Base-by-base conservation (phyloP, 768 basidiomycete genomes). In the Kwoniella shandongensis region DNA sequence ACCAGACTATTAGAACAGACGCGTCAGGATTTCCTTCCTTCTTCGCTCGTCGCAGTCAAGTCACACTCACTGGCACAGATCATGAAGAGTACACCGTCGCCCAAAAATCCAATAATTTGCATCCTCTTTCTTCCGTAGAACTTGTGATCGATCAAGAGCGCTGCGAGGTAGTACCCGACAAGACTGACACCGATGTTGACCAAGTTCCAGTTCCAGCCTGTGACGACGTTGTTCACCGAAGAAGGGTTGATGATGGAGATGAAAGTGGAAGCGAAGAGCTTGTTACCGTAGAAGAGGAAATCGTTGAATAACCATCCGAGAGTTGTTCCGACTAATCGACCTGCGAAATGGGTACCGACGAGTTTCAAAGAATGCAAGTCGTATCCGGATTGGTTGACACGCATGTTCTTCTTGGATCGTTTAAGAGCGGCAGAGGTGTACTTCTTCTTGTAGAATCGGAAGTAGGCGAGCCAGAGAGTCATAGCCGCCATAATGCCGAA, bases 381-480 rank as follows among this genome's bases (percentile, higher is more conserved):
- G 72, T 80, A 80, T 11, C 79, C 79, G 1, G 72, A 72, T 50
- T 77, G 74, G 51, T 77, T 76, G 50, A 70, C 70, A 15, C 58
- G 55, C 1, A 61, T 57, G 52, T 70, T 61, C 60, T 73, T 71
- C 69, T 79, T 79, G 39, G 75, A 73, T 46, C 63, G 51, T 4
- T 49, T 44, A 18, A 78, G 55, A 4, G 70, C 74, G 15, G 75
- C 67, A 29, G 69, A 71, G 12, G 72, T 70, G 61, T 76, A 73
- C 57, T 74, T 62, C 47, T 72, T 72, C 54, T 73, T 71, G 70
- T 75, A 79, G 65, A 73, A 75, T 65, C 79, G 76, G 73, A 74
- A 78, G 73, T 79, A 79, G 40, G 77, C 76, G 23, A 80, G 74
- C 79, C 79, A 80, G 35, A 78, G 62, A 35, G 77, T 79, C 66